Conservation (phyloP, 441 rosid species). For the Corymbia calophylla region DNA sequence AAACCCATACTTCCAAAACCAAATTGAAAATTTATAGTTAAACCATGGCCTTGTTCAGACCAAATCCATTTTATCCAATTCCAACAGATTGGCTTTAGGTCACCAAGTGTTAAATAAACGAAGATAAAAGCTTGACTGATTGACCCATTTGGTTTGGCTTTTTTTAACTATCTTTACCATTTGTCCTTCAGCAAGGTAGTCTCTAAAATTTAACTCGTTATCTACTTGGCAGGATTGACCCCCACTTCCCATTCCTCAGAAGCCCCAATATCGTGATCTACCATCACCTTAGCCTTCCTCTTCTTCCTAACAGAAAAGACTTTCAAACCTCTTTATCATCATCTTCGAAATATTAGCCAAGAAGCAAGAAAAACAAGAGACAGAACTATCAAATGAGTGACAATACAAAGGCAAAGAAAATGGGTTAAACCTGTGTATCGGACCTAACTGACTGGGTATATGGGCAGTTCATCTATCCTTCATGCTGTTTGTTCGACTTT, state of each 20-base stretch:
- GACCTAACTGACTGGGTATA: background rate
- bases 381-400: background rate
- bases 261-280: background rate
- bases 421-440: background rate
- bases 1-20: background rate
- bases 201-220: background rate
- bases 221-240: background rate
- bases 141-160: background rate
- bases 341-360: background rate
- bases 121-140: background rate
- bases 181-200: background rate
- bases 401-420: background rate
- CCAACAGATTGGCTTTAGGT: background rate
- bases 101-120: background rate
- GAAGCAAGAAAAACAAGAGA: background rate
- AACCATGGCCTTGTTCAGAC: background rate
- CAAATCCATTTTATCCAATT: background rate
- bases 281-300: background rate
- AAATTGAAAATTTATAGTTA: rapidly evolving
- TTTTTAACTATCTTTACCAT: background rate
- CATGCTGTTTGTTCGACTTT: background rate
- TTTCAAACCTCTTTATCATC: background rate
- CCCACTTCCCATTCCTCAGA: background rate
- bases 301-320: background rate
- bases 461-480: background rate